phyloP scores from a whole-genome alignment of 2,329 filamentous ascomycete genomes.

The Paramyrothecium roridum region DNA sequence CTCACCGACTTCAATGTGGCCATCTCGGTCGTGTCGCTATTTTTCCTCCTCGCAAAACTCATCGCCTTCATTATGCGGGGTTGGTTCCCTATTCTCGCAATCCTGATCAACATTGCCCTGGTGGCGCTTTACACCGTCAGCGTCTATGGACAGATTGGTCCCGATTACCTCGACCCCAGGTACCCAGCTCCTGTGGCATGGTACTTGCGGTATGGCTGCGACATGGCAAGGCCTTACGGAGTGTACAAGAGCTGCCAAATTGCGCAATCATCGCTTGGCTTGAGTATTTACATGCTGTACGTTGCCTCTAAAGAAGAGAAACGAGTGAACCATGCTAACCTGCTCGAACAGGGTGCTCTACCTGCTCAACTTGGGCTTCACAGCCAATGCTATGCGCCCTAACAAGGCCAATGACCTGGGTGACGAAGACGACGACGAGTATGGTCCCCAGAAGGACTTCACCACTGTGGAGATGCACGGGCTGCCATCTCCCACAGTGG shows the following conservation, averaged over 20 bases:
- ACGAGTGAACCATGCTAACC: neutral
- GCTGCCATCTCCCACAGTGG: constrained; percentile 34
- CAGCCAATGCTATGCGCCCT: constrained; percentile 55
- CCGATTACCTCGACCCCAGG: constrained; percentile 65
- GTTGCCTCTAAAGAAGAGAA: constrained; percentile 24
- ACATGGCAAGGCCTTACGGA: constrained; percentile 50
- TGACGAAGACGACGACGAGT: constrained; percentile 38
- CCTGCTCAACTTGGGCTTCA: constrained; percentile 54
- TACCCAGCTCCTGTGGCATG: constrained; percentile 64
- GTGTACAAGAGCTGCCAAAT: constrained; percentile 61
- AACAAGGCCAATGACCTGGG: constrained; percentile 50
- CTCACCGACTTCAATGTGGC: constrained; percentile 74
- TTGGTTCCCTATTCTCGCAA: constrained; percentile 64
- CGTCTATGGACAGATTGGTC: constrained; percentile 68
- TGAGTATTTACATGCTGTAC: constrained; percentile 66
- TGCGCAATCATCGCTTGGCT: constrained; percentile 65
- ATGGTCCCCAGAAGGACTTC: constrained; percentile 36
- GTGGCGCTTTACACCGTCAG: constrained; percentile 62
- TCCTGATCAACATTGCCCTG: constrained; percentile 55
- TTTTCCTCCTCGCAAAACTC: constrained; percentile 69
- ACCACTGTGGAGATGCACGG: constrained; percentile 57
- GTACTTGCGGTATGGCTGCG: constrained; percentile 73
- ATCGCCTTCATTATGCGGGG: constrained; percentile 68
- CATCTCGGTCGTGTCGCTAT: constrained; percentile 72
- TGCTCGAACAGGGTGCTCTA: constrained; percentile 53